Base-by-base conservation (phyloP, 2,329 filamentous ascomycete genomes). In the Sclerotinia glacialis region DNA sequence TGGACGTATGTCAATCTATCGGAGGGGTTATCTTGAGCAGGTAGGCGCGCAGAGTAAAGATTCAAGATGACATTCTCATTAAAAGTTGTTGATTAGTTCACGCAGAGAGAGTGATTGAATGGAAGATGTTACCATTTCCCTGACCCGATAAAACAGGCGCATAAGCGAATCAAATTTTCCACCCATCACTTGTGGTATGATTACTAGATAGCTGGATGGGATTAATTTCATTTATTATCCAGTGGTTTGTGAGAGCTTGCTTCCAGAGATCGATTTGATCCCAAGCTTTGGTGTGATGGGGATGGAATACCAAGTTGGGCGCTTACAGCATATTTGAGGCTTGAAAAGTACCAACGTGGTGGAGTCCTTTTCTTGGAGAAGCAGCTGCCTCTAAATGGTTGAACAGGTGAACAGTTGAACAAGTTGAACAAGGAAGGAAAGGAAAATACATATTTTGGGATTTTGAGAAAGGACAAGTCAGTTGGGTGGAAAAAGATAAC, bases 111-210 rank as follows among this genome's bases (percentile, higher is more conserved):
- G n/a, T n/a, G 37, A 12, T 12, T 37, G 37, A 37, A 37, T 37
- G 37, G 2, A 37, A 37, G 37, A 37, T 37, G 9, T 37, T 37
- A 11, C 37, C 37, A 11, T 37, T 12, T 37, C 37, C 37, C 37
- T 37, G 37, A 12, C 37, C 37, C 12, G 37, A 31, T 55, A 31
- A 54, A 54, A 54, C 31, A 54, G 52, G n/a, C 21, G 31, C 31
- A 55, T 55, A 40, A 23, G 52, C 52, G 52, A 55, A 14, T 55
- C 31, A 37, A 55, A 53, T 53, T 53, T 53, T 53, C 50, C 34
- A 34, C 18, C 28, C n/a, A 18, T 52, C 8, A 28, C 37, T 14
- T 14, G 14, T 40, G 37, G 37, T 40, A 40, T 12, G 14, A 40
- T 40, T 34, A 12, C 12, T 12, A 37, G 34, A 11, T 37, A 37